Percentiles rank a stretch among this genome's conserved stretches.
These are phyloP conservation scores for Fragilariopsis cylindrus DNA, from an alignment of 108 stramenopile species.

Conservation along the genomic window DNA sequence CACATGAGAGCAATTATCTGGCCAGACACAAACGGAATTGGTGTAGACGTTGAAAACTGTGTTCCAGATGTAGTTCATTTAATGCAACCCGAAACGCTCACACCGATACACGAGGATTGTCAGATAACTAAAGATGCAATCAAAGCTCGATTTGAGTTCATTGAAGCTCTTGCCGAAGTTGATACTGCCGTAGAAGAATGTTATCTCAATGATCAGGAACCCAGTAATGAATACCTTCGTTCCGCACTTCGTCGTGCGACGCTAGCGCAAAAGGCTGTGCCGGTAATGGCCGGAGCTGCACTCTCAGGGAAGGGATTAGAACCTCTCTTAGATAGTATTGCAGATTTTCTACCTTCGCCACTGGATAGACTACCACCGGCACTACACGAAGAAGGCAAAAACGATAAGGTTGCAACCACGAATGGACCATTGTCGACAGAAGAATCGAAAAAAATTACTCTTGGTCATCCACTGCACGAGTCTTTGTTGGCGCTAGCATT, in stretches of 20 bases:
- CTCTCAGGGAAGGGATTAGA: slow-evolving; percentile 92
- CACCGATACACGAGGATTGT: slow-evolving; percentile 40
- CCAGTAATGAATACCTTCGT: slow-evolving; percentile 62
- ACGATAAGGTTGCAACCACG: not conserved
- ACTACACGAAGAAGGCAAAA: slow-evolving; percentile 36
- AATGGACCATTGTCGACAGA: slow-evolving; percentile 4
- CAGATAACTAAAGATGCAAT: slow-evolving; percentile 54
- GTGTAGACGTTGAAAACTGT: slow-evolving; percentile 66
- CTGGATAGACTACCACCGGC: slow-evolving; percentile 79
- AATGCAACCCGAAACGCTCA: slow-evolving; percentile 24
- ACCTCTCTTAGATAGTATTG: slow-evolving; percentile 90
- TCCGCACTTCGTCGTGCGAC: slow-evolving; percentile 74
- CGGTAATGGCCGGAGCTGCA: slow-evolving; percentile 85
- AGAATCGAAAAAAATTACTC: slow-evolving; percentile 26
- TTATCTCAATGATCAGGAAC: slow-evolving; percentile 70
- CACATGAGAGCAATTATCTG: slow-evolving; percentile 92
- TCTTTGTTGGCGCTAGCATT: slow-evolving; percentile 82
- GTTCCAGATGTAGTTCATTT: slow-evolving; percentile 59
- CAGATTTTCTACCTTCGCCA: slow-evolving; percentile 93
- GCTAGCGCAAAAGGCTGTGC: slow-evolving; percentile 57
- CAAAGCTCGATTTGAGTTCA: slow-evolving; percentile 55
- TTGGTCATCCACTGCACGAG: slow-evolving; percentile 80
- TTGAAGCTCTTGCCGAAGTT: slow-evolving; percentile 72
- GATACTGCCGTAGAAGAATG: slow-evolving; percentile 83
- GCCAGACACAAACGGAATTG: slow-evolving; percentile 48